Evolutionary conservation across 495 filamentous ascomycete genomes (phyloP).

Genomic region (Talaromyces liani): DNA sequence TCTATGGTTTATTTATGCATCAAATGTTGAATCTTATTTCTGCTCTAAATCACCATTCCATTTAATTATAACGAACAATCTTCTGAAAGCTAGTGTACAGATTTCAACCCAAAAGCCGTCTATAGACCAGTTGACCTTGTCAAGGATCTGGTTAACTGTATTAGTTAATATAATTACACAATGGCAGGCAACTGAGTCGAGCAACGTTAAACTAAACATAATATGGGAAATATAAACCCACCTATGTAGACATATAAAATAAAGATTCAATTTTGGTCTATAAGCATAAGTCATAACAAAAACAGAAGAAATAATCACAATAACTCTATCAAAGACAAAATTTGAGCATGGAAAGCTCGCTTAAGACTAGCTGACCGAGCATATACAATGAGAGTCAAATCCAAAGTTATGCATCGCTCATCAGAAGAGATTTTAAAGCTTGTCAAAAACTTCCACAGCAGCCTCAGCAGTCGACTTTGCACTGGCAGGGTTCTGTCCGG

Average conservation of each 20-base stretch:
- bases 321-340: too few species aligned
- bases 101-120: too few species aligned
- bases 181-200: too few species aligned
- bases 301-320: background rate
- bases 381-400: background rate
- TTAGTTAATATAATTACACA: too few species aligned
- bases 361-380: background rate
- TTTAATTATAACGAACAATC: too few species aligned
- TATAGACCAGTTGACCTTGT: too few species aligned
- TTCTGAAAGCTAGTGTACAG: too few species aligned
- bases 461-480: conserved; percentile 40
- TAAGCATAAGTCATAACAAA: background rate
- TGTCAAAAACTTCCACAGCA: conserved; percentile 35
- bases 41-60: too few species aligned
- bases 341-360: background rate
- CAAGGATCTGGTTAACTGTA: too few species aligned
- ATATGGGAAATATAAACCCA: too few species aligned
- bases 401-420: background rate
- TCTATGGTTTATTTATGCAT: background rate
- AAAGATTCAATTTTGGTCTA: background rate
- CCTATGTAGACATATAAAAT: too few species aligned
- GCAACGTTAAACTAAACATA: too few species aligned
- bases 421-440: conserved; percentile 14
- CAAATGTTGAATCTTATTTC: background rate
- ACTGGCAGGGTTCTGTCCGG: conserved; percentile 64